Base-by-base conservation (phyloP, 2,329 filamentous ascomycete species). In the Ceratocystiopsis minuta region DNA sequence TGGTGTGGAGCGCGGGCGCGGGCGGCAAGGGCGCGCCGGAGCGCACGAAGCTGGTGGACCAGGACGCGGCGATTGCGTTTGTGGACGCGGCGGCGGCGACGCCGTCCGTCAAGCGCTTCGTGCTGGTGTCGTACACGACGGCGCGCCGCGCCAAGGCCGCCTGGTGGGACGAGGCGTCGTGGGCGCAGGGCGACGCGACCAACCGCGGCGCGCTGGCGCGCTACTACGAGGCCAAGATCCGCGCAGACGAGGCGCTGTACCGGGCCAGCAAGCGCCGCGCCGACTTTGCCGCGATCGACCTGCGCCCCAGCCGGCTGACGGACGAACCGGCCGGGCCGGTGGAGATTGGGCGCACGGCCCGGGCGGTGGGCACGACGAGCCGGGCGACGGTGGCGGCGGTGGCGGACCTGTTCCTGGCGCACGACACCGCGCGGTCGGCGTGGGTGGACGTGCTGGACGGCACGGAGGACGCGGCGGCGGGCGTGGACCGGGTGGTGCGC, bases 1-100 rank as follows among this genome's bases (percentile, higher is more conserved):
- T 82, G 28, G 68, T 80, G 47, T 83, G 74, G 72, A 73, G 68
- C 48, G 78, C 78, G 16, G 78, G 69, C 7, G 74, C 73, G 2
- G 74, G 68, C 33, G 73, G 74, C 18, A 72, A 72, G 50, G 67
- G 72, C n/a, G 69, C 64, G 2, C 55, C 71, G 0, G 65, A 71
- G 45, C 53, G 61, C 48, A 53, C 52, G 34, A 39, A 41, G 9
- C 32, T 33, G 38, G 65, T 80, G 41, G 75, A 80, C 55, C 64
- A 69, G 35, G 74, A 80, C 51, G 77, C 76, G 3, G 76, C 75
- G 11, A 67, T 68, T 36, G 63, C 72, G 53, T 74, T 76, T 53
- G 70, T 79, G 58, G 65, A 67, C 39, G 74, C 76, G 6, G 66
- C 74, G 1, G 66, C 70, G 16, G 55, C 65, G 9, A 64, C 66